phyloP scores from a whole-genome alignment of 257 asterid genomes.

The Rehmannia glutinosa region DNA sequence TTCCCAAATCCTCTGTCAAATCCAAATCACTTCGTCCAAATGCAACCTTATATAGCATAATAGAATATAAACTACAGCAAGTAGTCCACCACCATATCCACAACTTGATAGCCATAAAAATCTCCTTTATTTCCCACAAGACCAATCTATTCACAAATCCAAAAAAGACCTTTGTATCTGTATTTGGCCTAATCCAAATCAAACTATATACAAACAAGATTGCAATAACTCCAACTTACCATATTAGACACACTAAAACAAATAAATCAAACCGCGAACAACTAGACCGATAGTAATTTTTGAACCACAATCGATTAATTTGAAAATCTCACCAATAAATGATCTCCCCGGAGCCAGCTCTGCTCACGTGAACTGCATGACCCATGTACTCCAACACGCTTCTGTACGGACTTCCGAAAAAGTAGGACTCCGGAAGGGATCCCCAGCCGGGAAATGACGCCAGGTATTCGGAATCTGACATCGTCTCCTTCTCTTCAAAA shows the following conservation, averaged over 20 bases:
- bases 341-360: constrained; percentile 44
- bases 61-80: background rate
- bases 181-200: background rate
- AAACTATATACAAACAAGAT: background rate
- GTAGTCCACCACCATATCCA: too few relatives aligned
- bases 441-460: constrained; percentile 33
- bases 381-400: constrained; percentile 55
- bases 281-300: background rate
- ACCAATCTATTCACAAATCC: background rate
- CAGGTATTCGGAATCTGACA: constrained; percentile 23
- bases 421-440: constrained; percentile 28
- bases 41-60: background rate
- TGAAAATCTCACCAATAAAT: constrained; percentile 46
- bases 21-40: too few relatives aligned
- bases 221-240: too few relatives aligned
- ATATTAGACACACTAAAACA: background rate
- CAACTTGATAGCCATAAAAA: background rate
- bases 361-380: constrained; percentile 55
- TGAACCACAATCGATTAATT: background rate
- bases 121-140: background rate
- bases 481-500: constrained; percentile 6
- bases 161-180: background rate
- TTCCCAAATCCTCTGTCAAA: too few relatives aligned
- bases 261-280: background rate
- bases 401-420: constrained; percentile 36